Evolutionary conservation across 1,284 basidiomycete species (phyloP), one percentile per base, ranked within the genome.

Genomic region (Leccinum fallax): DNA sequence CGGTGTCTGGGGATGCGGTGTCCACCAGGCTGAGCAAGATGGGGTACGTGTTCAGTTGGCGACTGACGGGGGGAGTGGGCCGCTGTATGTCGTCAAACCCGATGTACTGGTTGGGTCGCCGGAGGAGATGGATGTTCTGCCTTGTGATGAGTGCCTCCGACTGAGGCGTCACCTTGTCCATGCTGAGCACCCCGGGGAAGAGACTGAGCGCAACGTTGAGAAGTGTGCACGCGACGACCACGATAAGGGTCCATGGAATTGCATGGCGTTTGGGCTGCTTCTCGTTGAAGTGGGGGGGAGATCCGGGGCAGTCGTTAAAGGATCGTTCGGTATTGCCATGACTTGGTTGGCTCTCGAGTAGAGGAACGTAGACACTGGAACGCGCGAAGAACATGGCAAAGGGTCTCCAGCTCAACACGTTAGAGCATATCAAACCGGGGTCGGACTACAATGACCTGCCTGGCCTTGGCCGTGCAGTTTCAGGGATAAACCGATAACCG

Each of bases 71-170:
- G 2, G 65, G 58, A 38, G 1, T 53, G 4, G 65, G 63, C 3
- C 65, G 58, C 3, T 11, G 58, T 49, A 65, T 67, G 15, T 62
- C 63, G 2, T 67, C 63, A 10, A 65, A 65, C 19, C 65, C 63
- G 8, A 65, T 65, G 26, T 67, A 67, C 28, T 67, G 64, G 53
- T 65, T 58, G 4, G 65, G 63, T 49, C 63, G 30, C 3, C 21
- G 58, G 28, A 65, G 65, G 13, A 54, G 65, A 34, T 65, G 65
- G 30, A 65, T 48, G 26, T 67, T 67, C 15, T 65, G 64, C 43
- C 64, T 53, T 16, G 64, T 65, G 53, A 65, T 58, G 6, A 46
- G 8, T 5, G 16, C 40, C 6, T 55, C 63, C 2, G 36, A 7
- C 15, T 6, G 43, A 21, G 32, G 10, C 3, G 11, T 43, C 9